Evolutionary conservation across 768 basidiomycete genomes (phyloP).

Genomic region (Collybia nuda): DNA sequence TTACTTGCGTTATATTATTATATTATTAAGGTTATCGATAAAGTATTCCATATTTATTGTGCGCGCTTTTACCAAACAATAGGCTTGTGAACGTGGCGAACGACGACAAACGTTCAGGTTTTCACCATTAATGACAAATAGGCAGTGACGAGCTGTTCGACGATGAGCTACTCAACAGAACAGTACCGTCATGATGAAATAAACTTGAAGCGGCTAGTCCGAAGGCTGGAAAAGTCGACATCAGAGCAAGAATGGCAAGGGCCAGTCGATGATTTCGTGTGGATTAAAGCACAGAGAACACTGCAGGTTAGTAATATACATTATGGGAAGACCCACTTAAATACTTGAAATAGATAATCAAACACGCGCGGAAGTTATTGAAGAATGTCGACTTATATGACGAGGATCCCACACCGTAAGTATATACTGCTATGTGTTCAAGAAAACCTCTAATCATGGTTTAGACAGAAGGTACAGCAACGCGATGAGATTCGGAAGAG

Average conservation of each 20-base stretch:
- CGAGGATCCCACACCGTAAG: constrained; percentile 42
- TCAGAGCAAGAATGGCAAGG: constrained; percentile 35
- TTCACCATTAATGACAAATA: too few species aligned
- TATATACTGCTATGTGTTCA: constrained; percentile 7
- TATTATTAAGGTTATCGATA: too few species aligned
- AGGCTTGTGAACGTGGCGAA: too few species aligned
- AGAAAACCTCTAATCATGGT: not conserved
- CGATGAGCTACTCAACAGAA: constrained; percentile 8
- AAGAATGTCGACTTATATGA: constrained; percentile 57
- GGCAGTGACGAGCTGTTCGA: too few species aligned
- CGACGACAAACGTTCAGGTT: too few species aligned
- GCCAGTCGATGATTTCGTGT: constrained; percentile 29
- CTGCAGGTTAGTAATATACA: constrained; percentile 49
- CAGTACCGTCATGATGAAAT: constrained; percentile 56
- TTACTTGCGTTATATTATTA: too few species aligned
- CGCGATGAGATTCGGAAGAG: constrained; percentile 47
- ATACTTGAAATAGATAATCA: constrained; percentile 36
- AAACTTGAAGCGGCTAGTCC: constrained; percentile 62
- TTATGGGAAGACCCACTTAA: not conserved
- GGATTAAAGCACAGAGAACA: constrained; percentile 55
- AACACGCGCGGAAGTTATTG: constrained; percentile 55
- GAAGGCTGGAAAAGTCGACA: constrained; percentile 57
- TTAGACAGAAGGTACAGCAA: constrained; percentile 41
- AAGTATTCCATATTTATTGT: too few species aligned
- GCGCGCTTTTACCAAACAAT: too few species aligned